A percentile compares a stretch with the other conserved stretches of the same genome.
phyloP scores from a whole-genome alignment of 495 filamentous ascomycete species.

The Xylaria sp. region DNA sequence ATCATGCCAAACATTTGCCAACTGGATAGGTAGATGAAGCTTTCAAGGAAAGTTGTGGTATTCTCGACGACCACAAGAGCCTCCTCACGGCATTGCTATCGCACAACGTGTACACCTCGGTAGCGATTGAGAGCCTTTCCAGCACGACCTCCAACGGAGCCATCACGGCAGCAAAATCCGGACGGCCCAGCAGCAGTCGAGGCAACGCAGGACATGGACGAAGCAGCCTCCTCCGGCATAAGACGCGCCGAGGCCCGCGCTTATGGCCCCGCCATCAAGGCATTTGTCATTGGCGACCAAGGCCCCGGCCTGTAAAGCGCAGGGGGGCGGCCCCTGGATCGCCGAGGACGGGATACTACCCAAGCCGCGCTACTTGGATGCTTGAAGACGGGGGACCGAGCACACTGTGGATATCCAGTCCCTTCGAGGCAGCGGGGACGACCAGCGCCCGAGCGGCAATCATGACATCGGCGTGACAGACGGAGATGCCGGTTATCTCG shows the following conservation, averaged over 20 bases:
- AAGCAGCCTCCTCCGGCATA: background rate
- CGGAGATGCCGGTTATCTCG: background rate
- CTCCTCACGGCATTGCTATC: background rate
- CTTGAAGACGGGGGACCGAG: background rate
- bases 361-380: constrained; percentile 18
- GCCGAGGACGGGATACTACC: constrained; percentile 7
- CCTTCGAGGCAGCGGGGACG: background rate
- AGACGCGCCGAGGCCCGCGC: background rate
- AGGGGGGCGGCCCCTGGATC: background rate
- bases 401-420: constrained; percentile 14
- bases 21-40: background rate
- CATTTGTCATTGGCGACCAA: constrained; percentile 16
- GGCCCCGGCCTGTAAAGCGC: background rate
- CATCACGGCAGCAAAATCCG: background rate
- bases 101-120: background rate
- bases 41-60: background rate
- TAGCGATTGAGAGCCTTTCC: background rate
- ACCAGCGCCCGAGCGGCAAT: constrained; percentile 1
- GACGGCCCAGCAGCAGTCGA: background rate
- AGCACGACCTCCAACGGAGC: background rate
- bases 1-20: background rate
- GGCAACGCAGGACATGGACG: background rate
- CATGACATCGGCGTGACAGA: background rate
- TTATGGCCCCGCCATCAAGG: background rate
- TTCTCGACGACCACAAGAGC: background rate